Conservation (phyloP, 2,329 filamentous ascomycete species). For the Sarocladium strictum region DNA sequence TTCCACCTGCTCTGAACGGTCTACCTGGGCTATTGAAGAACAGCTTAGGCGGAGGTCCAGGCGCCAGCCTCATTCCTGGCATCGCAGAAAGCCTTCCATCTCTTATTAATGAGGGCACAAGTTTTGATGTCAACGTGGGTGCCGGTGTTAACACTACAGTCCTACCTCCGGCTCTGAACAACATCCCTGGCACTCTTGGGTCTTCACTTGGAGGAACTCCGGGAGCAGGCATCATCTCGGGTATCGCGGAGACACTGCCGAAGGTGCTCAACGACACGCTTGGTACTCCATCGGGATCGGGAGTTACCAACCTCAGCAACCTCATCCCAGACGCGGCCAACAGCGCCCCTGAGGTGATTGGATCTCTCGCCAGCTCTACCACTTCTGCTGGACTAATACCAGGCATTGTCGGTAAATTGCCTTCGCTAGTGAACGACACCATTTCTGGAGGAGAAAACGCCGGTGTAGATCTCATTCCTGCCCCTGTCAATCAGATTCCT, state of each 20-base stretch:
- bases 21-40: slow-evolving; percentile 2
- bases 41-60: not conserved
- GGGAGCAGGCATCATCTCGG: slow-evolving; percentile 5
- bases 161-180: slow-evolving; percentile 1
- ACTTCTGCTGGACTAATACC: slow-evolving; percentile 6
- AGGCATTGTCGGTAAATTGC: not conserved
- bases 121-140: not conserved
- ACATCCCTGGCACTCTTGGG: not conserved
- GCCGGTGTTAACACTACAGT: not conserved
- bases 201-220: not conserved
- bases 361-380: slow-evolving; percentile 6
- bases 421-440: not conserved
- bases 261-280: not conserved
- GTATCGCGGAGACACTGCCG: slow-evolving; percentile 2
- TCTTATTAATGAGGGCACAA: not conserved
- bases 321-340: slow-evolving; percentile 6
- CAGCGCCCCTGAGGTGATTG: not conserved
- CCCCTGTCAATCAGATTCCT: slow-evolving; percentile 1
- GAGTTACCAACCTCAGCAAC: not conserved
- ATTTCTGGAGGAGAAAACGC: not conserved
- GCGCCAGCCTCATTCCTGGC: not conserved
- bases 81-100: not conserved
- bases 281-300: not conserved
- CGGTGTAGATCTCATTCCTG: not conserved
- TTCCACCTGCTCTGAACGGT: not conserved